A percentile compares a stretch with the other conserved stretches of the same genome.
These are phyloP conservation scores for Thielaviopsis musarum DNA, from an alignment of 2,329 filamentous ascomycete genomes.

Conservation along the genomic window DNA sequence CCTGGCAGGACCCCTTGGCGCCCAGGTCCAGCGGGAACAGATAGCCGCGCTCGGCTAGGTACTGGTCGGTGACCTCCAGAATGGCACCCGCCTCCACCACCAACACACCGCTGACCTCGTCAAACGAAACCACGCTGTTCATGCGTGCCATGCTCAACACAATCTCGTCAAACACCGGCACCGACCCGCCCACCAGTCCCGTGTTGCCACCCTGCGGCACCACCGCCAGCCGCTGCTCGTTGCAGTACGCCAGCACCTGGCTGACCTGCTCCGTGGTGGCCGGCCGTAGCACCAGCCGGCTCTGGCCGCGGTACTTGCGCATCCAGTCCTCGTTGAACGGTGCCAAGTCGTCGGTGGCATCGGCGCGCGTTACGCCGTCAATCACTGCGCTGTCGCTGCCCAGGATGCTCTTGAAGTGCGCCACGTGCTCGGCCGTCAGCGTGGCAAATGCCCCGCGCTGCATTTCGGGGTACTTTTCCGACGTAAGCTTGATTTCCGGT, in stretches of 20 bases:
- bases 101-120: slow-evolving; percentile 78
- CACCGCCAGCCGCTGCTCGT: slow-evolving; percentile 77
- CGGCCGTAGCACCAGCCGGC: slow-evolving; percentile 74
- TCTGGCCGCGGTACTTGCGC: slow-evolving; percentile 91
- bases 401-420: slow-evolving; percentile 66
- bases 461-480: slow-evolving; percentile 70
- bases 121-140: slow-evolving; percentile 82
- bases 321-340: slow-evolving; percentile 97
- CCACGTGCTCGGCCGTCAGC: slow-evolving; percentile 63
- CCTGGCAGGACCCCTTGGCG: slow-evolving; percentile 90
- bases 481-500: slow-evolving; percentile 48
- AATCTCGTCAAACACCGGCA: slow-evolving; percentile 97
- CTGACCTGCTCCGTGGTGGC: slow-evolving; percentile 74
- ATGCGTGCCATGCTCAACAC: slow-evolving; percentile 80
- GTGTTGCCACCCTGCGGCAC: slow-evolving; percentile 97
- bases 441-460: slow-evolving; percentile 65
- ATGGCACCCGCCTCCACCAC: slow-evolving; percentile 86
- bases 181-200: slow-evolving; percentile 83
- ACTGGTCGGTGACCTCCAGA: slow-evolving; percentile 75
- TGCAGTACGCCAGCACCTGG: slow-evolving; percentile 85
- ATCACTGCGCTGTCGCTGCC: slow-evolving; percentile 65
- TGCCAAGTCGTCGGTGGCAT: slow-evolving; percentile 60
- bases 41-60: slow-evolving; percentile 64
- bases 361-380: slow-evolving; percentile 50
- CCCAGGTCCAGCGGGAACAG: slow-evolving; percentile 96